Evolutionary conservation across 2,329 filamentous ascomycete species (phyloP), one percentile per base, ranked within the genome.

Genomic region (Diplodia scrobiculata): DNA sequence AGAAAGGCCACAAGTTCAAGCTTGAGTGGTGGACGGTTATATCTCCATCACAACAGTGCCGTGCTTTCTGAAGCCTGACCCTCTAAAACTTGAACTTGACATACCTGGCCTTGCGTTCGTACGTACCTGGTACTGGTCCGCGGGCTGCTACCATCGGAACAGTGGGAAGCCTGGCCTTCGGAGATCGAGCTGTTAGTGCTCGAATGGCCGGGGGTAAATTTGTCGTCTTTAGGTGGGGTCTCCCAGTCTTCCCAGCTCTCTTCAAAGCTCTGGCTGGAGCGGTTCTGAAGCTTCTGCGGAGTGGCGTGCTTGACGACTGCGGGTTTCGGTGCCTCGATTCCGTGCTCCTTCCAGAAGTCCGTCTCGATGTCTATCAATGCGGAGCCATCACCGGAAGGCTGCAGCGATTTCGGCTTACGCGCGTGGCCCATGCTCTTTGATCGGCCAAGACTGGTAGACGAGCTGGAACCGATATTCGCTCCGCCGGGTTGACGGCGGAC

Each of bases 211-310:
- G 75, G 41, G 79, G 69, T n/a, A 69, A 70, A 66, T 19, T 62
- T 52, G 47, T 66, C 27, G 21, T 21, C 32, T 5, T 66, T 55
- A 27, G 25, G 29, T 13, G 65, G 65, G 25, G 54, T 62, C 11
- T 86, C 84, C 84, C 84, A 86, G 66, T 76, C 79, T 73, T 84
- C 84, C 84, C 84, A 86, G 63, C 76, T 77, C 66, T 84, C 83
- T 69, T 81, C 80, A 54, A 79, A 78, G 68, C 82, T 82, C 69
- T 77, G 80, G 73, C 72, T 75, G 72, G 72, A 71, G 68, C 70
- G 75, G 71, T 74, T 74, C 70, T 70, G 74, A 69, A 74, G 76
- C 71, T 76, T 80, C 73, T 73, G 72, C 59, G 72, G 75, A 66
- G 76, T 77, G 71, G 78, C 14, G 4, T 55, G 34, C 34, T 63